Percentiles rank a stretch among this genome's conserved stretches.
Conservation (phyloP, 176 grass and related monocot species). For the Alopecurus myosuroides region DNA sequence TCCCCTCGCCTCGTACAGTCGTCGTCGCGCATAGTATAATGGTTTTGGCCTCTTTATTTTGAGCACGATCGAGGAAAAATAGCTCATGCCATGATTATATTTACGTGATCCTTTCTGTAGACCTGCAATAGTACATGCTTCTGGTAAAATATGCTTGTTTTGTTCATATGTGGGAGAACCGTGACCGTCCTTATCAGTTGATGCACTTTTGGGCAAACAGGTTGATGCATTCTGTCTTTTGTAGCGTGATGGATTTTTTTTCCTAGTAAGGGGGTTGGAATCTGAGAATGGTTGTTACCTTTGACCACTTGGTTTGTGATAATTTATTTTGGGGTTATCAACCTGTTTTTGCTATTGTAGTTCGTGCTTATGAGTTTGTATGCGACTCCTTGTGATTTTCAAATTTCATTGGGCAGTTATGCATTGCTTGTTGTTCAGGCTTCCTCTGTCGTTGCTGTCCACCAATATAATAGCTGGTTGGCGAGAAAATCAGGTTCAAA, state of each 20-base stretch:
- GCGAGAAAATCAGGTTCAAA: neutral
- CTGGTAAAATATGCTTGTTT: too few species aligned
- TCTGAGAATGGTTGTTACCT: too few species aligned
- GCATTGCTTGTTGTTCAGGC: neutral
- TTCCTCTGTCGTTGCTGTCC: neutral
- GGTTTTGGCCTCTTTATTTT: neutral
- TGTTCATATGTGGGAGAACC: too few species aligned
- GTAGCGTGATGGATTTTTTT: too few species aligned
- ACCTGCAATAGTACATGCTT: too few species aligned
- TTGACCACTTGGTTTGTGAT: too few species aligned
- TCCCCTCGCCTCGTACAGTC: neutral
- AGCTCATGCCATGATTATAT: neutral
- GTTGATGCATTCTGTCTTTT: too few species aligned
- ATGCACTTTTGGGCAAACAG: too few species aligned
- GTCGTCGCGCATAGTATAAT: neutral
- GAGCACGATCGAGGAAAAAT: neutral
- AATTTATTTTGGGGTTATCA: neutral
- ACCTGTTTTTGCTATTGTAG: neutral
- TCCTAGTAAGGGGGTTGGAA: too few species aligned
- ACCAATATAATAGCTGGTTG: too few species aligned
- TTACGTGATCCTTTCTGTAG: too few species aligned
- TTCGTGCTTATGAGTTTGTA: neutral
- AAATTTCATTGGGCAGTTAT: neutral
- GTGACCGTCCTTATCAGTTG: too few species aligned
- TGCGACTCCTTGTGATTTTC: neutral